Conservation (phyloP, 306 rosid genomes). For the Acacia melanoxylon region DNA sequence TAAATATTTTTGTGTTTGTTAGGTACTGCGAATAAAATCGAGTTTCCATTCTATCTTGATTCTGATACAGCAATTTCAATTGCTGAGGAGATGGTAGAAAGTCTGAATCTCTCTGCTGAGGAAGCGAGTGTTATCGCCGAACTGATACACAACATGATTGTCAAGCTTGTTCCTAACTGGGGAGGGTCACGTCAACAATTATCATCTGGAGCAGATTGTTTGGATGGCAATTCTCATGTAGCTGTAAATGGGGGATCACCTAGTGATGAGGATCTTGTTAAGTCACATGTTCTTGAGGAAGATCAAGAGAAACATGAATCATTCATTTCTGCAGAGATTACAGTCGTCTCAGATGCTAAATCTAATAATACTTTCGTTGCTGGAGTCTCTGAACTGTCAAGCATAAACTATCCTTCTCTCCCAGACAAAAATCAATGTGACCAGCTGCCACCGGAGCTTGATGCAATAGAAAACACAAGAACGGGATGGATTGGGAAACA, state of each 20-base stretch:
- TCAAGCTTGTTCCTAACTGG: conserved; percentile 58
- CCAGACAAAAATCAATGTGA: conserved; percentile 36
- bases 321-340: conserved; percentile 43
- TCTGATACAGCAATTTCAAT: conserved; percentile 75
- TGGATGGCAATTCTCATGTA: conserved; percentile 25
- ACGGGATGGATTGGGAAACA: conserved; percentile 56
- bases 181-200: conserved; percentile 41
- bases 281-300: conserved; percentile 35
- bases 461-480: conserved; percentile 55
- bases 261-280: conserved; percentile 28
- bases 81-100: conserved; percentile 92
- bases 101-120: conserved; percentile 60
- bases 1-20: conserved; percentile 30
- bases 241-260: conserved; percentile 33
- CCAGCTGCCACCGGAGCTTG: conserved; percentile 67
- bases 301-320: conserved; percentile 55
- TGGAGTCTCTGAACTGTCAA: conserved; percentile 45
- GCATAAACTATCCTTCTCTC: conserved; percentile 42
- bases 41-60: conserved; percentile 71
- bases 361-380: conserved; percentile 37
- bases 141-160: conserved; percentile 59
- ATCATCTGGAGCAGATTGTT: conserved; percentile 39
- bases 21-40: conserved; percentile 77
- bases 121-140: conserved; percentile 65
- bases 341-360: conserved; percentile 34